phyloP scores from a whole-genome alignment of 805 yeast species.

The Cyberlindnera americana region DNA sequence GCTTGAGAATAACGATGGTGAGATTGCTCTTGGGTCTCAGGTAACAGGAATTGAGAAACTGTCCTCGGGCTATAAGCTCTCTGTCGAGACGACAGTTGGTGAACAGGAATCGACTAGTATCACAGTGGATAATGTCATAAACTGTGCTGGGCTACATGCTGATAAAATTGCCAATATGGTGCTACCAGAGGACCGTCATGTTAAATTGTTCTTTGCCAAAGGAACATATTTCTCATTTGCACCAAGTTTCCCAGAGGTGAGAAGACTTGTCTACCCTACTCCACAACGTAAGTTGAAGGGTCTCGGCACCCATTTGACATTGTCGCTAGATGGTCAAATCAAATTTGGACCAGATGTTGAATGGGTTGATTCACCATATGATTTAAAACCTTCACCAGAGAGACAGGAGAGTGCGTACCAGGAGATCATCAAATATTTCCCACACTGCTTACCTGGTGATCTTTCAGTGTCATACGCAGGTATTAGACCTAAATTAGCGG shows the following conservation, averaged over 20 bases:
- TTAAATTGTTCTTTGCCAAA: constrained; percentile 67
- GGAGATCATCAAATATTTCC: constrained; percentile 62
- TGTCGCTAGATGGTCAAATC: constrained; percentile 76
- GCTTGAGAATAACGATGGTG: constrained; percentile 59
- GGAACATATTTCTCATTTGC: constrained; percentile 75
- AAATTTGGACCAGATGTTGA: constrained; percentile 89
- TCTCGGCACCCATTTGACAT: constrained; percentile 82
- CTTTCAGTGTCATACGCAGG: constrained; percentile 73
- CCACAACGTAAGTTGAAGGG: constrained; percentile 71
- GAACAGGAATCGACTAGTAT: constrained; percentile 42
- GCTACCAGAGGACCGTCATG: constrained; percentile 57
- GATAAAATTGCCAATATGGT: constrained; percentile 67
- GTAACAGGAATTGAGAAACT: constrained; percentile 39
- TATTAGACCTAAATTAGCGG: constrained; percentile 72
- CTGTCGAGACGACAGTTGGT: constrained; percentile 30
- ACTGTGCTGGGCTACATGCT: constrained; percentile 79
- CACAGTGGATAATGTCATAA: constrained; percentile 56
- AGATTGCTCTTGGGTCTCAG: constrained; percentile 57
- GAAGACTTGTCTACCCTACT: constrained; percentile 71
- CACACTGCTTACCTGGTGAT: constrained; percentile 47
- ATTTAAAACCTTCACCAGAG: constrained; percentile 44
- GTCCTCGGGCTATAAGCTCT: constrained; percentile 29
- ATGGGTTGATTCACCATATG: constrained; percentile 55
- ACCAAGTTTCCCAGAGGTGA: constrained; percentile 44
- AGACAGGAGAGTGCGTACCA: constrained; percentile 53